Conservation (phyloP, 176 grass and related monocot species). For the Bolboschoenus planiculmis region DNA sequence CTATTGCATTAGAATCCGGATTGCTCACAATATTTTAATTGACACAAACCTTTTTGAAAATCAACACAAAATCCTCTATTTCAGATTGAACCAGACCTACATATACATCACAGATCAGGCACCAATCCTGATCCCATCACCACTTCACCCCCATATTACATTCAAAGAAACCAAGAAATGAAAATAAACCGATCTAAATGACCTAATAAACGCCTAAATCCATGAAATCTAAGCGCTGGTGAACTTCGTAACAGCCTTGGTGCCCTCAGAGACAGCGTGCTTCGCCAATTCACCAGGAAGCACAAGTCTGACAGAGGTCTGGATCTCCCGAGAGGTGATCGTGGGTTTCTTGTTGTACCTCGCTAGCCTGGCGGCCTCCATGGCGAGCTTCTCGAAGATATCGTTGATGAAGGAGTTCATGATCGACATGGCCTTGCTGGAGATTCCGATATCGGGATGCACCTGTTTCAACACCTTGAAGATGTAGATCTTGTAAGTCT, state of each 20-base stretch:
- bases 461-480: constrained; percentile 14
- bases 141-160: too few species aligned
- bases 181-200: too few species aligned
- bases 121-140: too few species aligned
- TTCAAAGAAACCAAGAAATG: too few species aligned
- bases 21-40: too few species aligned
- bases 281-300: not conserved
- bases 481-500: constrained; percentile 18
- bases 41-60: too few species aligned
- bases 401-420: constrained; percentile 20
- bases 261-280: not conserved
- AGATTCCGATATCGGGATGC: constrained; percentile 10
- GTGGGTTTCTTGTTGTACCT: constrained; percentile 6
- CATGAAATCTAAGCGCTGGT: not conserved
- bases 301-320: not conserved
- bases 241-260: not conserved
- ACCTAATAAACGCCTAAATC: not conserved
- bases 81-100: too few species aligned
- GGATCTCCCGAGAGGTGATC: not conserved
- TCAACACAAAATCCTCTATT: too few species aligned
- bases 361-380: not conserved
- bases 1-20: too few species aligned
- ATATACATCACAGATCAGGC: too few species aligned
- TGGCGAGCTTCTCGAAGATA: constrained; percentile 6
- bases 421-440: constrained; percentile 16